Evolutionary conservation across 2,329 filamentous ascomycete genomes (phyloP), one percentile per base, ranked within the genome.

Genomic region (Trichoderma hamatum): DNA sequence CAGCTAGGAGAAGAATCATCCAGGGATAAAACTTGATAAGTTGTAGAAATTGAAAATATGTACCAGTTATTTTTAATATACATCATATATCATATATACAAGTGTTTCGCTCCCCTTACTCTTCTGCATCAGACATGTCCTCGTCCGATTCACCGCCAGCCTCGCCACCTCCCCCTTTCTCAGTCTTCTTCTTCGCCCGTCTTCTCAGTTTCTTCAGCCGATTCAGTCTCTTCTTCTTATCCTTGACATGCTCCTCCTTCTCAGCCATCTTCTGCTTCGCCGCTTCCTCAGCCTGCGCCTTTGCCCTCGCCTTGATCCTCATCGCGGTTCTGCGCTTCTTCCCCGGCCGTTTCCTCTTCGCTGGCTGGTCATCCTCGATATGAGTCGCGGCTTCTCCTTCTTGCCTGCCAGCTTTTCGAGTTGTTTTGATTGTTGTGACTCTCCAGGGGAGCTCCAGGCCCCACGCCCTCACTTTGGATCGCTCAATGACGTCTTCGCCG

Each of bases 191-290:
- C 78, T 89, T 89, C 54, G 84, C 82, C 73, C 84, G 83, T 74
- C 83, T 82, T 76, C 87, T 86, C 70, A 89, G 72, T 80, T 90
- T 89, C 80, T 86, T 89, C 73, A 84, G 76, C 69, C 86, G 78
- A 72, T 90, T 90, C 71, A 88, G 75, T 72, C 86, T 82, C 79
- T 88, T 88, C 80, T 88, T 88, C 82, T 89, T 89, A 67, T 89
- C 86, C 73, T 81, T 83, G 34, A 88, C 72, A 60, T 85, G 83
- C 72, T 87, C 84, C 74, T 88, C 86, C 77, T 87, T 89, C 21
- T 81, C 80, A 71, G 80, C 71, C 60, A 78, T 73, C 67, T 81
- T 78, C 72, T 80, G 81, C 71, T 76, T 80, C 30, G 75, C 78
- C 5, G 75, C 78, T 69, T 81, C 75, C 34, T 81, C 80, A 69